Evolutionary conservation across 768 basidiomycete genomes (phyloP).

Genomic region (Lactarius pseudohatsudake): DNA sequence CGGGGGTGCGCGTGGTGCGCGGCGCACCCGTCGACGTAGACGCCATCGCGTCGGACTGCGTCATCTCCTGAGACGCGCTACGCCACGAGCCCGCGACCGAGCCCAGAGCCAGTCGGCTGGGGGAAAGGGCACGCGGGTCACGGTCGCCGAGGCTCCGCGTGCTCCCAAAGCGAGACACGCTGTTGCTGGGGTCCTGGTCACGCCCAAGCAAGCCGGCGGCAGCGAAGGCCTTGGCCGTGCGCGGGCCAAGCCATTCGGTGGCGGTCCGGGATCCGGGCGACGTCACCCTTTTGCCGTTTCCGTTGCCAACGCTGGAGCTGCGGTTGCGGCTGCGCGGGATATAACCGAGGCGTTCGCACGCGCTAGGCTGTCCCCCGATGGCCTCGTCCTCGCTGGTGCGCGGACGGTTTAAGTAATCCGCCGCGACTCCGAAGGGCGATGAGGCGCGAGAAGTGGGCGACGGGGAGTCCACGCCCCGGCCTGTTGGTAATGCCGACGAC

Average conservation of each 20-base stretch:
- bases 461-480: not conserved
- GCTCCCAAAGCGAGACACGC: constrained; percentile 32
- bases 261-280: constrained; percentile 30
- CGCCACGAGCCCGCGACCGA: constrained; percentile 25
- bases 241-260: constrained; percentile 67
- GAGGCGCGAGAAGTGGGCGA: constrained; percentile 35
- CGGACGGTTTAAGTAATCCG: constrained; percentile 31
- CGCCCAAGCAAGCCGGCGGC: constrained; percentile 59
- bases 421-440: constrained; percentile 33
- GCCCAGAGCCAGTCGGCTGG: constrained; percentile 42
- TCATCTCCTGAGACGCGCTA: constrained; percentile 34
- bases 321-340: constrained; percentile 49
- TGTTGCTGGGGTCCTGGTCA: constrained; percentile 20
- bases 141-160: constrained; percentile 39
- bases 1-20: constrained; percentile 49
- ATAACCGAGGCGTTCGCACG: constrained; percentile 18
- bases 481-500: too few species aligned
- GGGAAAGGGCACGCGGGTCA: constrained; percentile 34
- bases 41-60: constrained; percentile 42
- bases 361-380: constrained; percentile 17
- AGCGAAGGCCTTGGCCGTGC: constrained; percentile 69
- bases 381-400: constrained; percentile 34
- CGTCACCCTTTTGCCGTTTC: constrained; percentile 32
- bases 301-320: constrained; percentile 64
- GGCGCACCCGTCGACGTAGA: constrained; percentile 45